Evolutionary conservation across 768 basidiomycete species (phyloP).

Genomic region (Sporobolomyces phaffii): DNA sequence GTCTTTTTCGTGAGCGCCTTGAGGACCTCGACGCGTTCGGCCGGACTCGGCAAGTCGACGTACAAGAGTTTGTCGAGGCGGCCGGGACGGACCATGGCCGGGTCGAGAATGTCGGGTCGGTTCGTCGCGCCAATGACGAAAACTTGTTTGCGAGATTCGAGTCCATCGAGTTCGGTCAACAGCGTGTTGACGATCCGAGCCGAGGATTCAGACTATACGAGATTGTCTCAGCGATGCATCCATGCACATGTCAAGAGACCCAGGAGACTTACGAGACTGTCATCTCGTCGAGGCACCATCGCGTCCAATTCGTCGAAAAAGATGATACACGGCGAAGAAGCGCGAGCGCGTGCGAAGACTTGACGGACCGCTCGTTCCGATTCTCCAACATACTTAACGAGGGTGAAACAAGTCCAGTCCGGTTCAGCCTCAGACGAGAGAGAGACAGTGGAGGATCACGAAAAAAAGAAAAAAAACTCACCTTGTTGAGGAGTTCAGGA

Average conservation of each 20-base stretch:
- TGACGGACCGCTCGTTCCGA: conserved; percentile 91
- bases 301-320: conserved; percentile 96
- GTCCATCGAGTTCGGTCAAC: conserved; percentile 87
- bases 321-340: conserved; percentile 89
- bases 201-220: conserved; percentile 31
- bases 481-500: conserved; percentile 94
- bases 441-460: conserved; percentile 21
- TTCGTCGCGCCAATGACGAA: conserved; percentile 96
- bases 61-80: conserved; percentile 93
- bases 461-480: conserved; percentile 45
- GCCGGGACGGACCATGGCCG: conserved; percentile 79
- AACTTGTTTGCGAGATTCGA: conserved; percentile 52
- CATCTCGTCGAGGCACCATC: conserved; percentile 80
- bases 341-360: conserved; percentile 86
- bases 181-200: conserved; percentile 84
- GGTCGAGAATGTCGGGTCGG: conserved; percentile 89
- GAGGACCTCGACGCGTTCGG: conserved; percentile 76
- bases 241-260: background rate
- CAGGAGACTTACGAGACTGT: conserved; percentile 62
- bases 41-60: conserved; percentile 86
- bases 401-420: background rate
- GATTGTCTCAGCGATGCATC: too few relatives aligned
- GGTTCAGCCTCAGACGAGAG: too few relatives aligned
- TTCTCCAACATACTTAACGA: conserved; percentile 82
- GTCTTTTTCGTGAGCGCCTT: conserved; percentile 71